Conservation (phyloP, 495 filamentous ascomycete genomes). For the Podospora didyma region DNA sequence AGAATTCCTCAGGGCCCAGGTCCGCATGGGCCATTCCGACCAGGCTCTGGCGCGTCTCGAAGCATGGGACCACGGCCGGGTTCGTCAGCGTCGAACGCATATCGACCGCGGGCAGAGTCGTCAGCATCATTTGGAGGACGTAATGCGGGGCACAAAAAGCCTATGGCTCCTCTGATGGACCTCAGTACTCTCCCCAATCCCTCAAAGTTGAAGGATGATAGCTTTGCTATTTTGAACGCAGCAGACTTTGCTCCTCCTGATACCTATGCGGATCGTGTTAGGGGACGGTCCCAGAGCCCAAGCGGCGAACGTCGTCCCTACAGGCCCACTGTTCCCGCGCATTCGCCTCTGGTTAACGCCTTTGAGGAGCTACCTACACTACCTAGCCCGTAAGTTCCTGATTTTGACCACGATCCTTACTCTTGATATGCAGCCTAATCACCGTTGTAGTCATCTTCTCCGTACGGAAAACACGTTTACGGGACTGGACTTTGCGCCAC, state of each 20-base stretch:
- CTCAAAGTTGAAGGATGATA: constrained; percentile 79
- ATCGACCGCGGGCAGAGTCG: constrained; percentile 41
- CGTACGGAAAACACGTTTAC: constrained; percentile 90
- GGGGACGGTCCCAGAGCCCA: constrained; percentile 77
- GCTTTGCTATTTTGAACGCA: constrained; percentile 60
- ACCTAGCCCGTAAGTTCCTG: constrained; percentile 82
- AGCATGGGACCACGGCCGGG: constrained; percentile 52
- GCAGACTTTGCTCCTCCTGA: constrained; percentile 85
- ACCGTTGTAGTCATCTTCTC: constrained; percentile 62
- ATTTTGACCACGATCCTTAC: not conserved
- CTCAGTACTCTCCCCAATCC: constrained; percentile 80
- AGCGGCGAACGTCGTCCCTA: constrained; percentile 72
- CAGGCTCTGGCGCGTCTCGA: constrained; percentile 34
- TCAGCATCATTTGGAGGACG: constrained; percentile 34
- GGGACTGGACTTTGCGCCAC: constrained; percentile 91
- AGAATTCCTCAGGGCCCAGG: constrained; percentile 16
- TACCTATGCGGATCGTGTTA: constrained; percentile 60
- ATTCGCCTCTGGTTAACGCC: constrained; percentile 72
- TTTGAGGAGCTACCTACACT: constrained; percentile 83
- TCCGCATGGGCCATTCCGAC: constrained; percentile 30
- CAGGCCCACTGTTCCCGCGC: constrained; percentile 61
- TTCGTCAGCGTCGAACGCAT: constrained; percentile 61
- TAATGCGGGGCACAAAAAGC: constrained; percentile 42
- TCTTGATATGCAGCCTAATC: constrained; percentile 9
- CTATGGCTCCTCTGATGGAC: constrained; percentile 67